Percentiles rank a stretch among this genome's conserved stretches.
These are phyloP conservation scores for Coprinopsis marcescibilis DNA, from an alignment of 768 basidiomycete species.

Conservation along the genomic window DNA sequence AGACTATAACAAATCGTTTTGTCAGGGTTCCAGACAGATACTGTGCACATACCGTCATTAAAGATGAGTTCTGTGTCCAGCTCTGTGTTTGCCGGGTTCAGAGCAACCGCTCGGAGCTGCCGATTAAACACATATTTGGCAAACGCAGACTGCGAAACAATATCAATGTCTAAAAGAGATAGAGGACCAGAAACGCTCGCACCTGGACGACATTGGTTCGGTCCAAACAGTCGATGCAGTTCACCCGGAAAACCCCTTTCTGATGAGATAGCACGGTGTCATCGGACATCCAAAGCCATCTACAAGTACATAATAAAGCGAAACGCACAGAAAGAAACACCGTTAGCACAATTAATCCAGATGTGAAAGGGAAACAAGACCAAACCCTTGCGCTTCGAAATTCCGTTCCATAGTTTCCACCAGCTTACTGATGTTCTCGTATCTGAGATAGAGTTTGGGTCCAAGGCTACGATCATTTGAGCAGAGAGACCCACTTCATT, in stretches of 20 bases:
- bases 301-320: slow-evolving; percentile 19
- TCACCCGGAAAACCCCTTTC: slow-evolving; percentile 81
- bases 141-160: slow-evolving; percentile 71
- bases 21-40: neutral
- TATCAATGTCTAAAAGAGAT: slow-evolving; percentile 1
- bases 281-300: slow-evolving; percentile 81
- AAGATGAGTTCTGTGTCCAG: slow-evolving; percentile 68
- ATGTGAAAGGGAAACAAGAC: slow-evolving; percentile 8
- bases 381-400: slow-evolving; percentile 78
- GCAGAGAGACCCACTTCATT: slow-evolving; percentile 64
- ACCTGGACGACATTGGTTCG: slow-evolving; percentile 94
- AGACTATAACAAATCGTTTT: slow-evolving; percentile 46
- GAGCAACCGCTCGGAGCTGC: slow-evolving; percentile 68
- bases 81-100: slow-evolving; percentile 45
- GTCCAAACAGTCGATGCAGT: slow-evolving; percentile 95
- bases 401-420: slow-evolving; percentile 62
- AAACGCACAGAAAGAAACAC: neutral
- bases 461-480: neutral
- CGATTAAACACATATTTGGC: slow-evolving; percentile 75
- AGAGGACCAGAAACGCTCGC: slow-evolving; percentile 10
- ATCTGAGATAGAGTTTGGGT: slow-evolving; percentile 39
- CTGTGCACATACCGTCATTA: slow-evolving; percentile 56
- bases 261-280: slow-evolving; percentile 70
- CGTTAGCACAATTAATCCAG: slow-evolving; percentile 1
- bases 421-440: slow-evolving; percentile 85